Base-by-base conservation (phyloP, 2,329 filamentous ascomycete species). In the Beauveria sp. region DNA sequence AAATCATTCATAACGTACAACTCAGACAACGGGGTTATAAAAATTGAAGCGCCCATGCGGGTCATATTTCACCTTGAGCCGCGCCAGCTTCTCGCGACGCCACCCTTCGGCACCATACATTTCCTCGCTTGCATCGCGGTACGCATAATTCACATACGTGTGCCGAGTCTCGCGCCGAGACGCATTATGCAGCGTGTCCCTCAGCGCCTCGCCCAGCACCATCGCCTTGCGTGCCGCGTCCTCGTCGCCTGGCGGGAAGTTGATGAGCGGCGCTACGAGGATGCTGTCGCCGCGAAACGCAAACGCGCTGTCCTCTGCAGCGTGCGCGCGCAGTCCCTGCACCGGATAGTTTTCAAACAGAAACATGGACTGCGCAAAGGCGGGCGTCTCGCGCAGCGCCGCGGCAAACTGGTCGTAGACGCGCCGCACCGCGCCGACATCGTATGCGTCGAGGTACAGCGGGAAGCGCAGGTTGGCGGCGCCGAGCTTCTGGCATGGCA, bases 131-230 rank as follows among this genome's bases (percentile, higher is more conserved):
- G 80, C 77, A 7, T 76, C 71, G 1, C 79, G 72, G 60, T 73
- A 73, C 0, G 78, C 79, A 65, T 81, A 83, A 67, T 83, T 82
- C 55, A 80, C 72, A 61, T 81, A 81, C 0, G 73, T 68, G 57
- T 75, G 70, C 56, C 75, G 56, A 31, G 72, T 66, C 0, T 66
- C 61, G 42, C 69, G 63, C 2, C 73, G 76, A 49, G 67, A 74
- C 1, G 69, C 72, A 8, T 69, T 63, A 34, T 70, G 67, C 3
- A 80, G 67, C 5, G 75, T 70, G 5, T 74, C 54, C 3, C 77
- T 72, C 8, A 79, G 62, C 62, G 68, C 62, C 24, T 76, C 71
- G 5, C 78, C 78, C 16, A 77, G 64, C 45, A 66, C 57, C 3
- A 65, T 62, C 1, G 76, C 76, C 50, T 67, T 59, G 5, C 61